Percentiles rank a stretch among this genome's conserved stretches.
Evolutionary conservation across 2,329 filamentous ascomycete species (phyloP).

Genomic region (Scytalidium sp.): DNA sequence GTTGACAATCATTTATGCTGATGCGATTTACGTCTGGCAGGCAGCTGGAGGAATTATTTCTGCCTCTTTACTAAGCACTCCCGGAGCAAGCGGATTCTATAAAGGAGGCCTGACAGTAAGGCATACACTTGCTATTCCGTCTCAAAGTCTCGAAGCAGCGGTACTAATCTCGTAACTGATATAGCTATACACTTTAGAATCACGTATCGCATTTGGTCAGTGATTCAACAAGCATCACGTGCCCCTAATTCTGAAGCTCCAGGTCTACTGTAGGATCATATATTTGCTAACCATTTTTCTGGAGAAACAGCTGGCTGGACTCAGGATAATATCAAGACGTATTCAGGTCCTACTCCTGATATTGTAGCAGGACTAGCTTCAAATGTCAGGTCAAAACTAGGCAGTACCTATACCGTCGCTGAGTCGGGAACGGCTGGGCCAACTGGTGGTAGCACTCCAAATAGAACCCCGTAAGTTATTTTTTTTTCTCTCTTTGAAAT

Average conservation of each 20-base stretch:
- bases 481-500: conserved; percentile 3
- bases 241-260: too few species aligned
- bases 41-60: conserved; percentile 62
- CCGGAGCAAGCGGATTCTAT: conserved; percentile 57
- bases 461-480: conserved; percentile 48
- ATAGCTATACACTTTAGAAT: conserved; percentile 28
- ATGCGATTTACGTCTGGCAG: conserved; percentile 23
- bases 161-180: background rate
- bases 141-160: background rate
- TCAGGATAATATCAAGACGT: conserved; percentile 44
- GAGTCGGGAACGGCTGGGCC: conserved; percentile 65
- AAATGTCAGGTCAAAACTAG: conserved; percentile 51
- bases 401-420: conserved; percentile 53
- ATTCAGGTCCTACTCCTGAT: conserved; percentile 56
- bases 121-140: conserved; percentile 1
- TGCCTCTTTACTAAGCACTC: conserved; percentile 52
- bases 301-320: conserved; percentile 58
- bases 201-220: conserved; percentile 26
- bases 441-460: conserved; percentile 52
- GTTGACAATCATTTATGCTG: background rate
- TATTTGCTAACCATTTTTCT: too few species aligned
- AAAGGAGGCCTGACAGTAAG: conserved; percentile 58
- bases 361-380: conserved; percentile 55
- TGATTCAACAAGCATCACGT: too few species aligned
- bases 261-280: too few species aligned